Percentiles rank a stretch among this genome's conserved stretches.
Conservation (phyloP, 2,329 filamentous ascomycete species). For the Tolypocladium tundrense region DNA sequence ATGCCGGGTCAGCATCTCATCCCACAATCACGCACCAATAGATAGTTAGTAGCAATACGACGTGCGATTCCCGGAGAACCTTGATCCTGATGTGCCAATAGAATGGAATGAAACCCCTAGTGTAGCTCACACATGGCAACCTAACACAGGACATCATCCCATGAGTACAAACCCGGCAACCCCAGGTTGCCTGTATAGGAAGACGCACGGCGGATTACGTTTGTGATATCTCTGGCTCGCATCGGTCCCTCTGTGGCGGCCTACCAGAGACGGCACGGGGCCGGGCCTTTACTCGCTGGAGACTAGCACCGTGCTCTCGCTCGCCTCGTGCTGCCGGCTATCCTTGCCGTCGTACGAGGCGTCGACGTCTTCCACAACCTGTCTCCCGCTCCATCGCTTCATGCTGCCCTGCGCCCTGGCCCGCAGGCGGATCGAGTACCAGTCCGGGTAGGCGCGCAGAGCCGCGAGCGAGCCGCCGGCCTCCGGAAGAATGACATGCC, state of each 20-base stretch:
- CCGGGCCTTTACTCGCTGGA: slow-evolving; percentile 9
- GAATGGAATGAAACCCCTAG: background rate
- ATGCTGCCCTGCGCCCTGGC: slow-evolving; percentile 30
- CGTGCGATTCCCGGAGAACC: background rate
- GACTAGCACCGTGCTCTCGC: slow-evolving; percentile 17
- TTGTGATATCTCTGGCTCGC: background rate
- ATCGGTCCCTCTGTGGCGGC: background rate
- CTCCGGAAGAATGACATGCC: slow-evolving; percentile 34
- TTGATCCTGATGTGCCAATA: background rate
- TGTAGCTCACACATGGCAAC: background rate
- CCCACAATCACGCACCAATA: background rate
- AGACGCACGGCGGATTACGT: background rate
- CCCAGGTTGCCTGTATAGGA: background rate
- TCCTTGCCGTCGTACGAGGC: slow-evolving; percentile 8
- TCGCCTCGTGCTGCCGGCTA: background rate
- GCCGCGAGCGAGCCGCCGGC: slow-evolving; percentile 29
- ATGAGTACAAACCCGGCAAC: background rate
- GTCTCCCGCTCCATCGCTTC: slow-evolving; percentile 32
- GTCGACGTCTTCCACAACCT: slow-evolving; percentile 36
- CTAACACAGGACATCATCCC: background rate
- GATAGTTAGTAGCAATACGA: no score
- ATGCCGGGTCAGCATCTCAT: background rate
- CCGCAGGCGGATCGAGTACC: slow-evolving; percentile 47
- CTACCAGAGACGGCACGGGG: background rate
- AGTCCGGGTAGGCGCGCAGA: slow-evolving; percentile 47